Conservation (phyloP, 257 asterid genomes). For the Gentiana straminea region DNA sequence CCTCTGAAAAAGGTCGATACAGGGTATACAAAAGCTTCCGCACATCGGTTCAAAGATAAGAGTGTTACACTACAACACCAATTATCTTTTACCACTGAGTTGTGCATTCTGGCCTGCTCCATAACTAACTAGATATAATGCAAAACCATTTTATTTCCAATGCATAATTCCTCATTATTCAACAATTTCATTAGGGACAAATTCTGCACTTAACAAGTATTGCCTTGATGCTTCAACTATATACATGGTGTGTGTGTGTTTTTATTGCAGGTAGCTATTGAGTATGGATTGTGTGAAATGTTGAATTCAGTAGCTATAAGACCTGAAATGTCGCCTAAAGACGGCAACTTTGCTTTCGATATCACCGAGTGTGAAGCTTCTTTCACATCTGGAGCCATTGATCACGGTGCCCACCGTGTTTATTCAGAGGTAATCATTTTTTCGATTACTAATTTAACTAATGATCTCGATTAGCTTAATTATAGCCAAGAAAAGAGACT, state of each 20-base stretch:
- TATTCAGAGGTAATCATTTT: slow-evolving; percentile 48
- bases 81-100: no score
- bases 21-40: no score
- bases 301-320: slow-evolving; percentile 58
- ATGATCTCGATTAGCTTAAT: not conserved
- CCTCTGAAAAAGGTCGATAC: no score
- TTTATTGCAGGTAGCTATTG: slow-evolving; percentile 56
- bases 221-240: not conserved
- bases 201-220: not conserved
- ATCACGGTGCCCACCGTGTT: slow-evolving; percentile 29
- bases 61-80: no score
- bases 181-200: no score
- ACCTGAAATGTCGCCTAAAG: slow-evolving; percentile 58
- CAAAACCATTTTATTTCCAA: no score
- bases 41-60: no score
- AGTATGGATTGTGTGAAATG: slow-evolving; percentile 81
- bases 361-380: slow-evolving; percentile 52
- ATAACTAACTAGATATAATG: no score
- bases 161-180: no score
- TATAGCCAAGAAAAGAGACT: slow-evolving; percentile 6
- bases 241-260: not conserved
- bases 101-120: no score
- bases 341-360: slow-evolving; percentile 53
- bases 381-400: slow-evolving; percentile 65
- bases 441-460: not conserved